Percentiles rank a stretch among this genome's conserved stretches.
phyloP scores from a whole-genome alignment of 495 filamentous ascomycete genomes.

The Talaromyces trachyspermus region DNA sequence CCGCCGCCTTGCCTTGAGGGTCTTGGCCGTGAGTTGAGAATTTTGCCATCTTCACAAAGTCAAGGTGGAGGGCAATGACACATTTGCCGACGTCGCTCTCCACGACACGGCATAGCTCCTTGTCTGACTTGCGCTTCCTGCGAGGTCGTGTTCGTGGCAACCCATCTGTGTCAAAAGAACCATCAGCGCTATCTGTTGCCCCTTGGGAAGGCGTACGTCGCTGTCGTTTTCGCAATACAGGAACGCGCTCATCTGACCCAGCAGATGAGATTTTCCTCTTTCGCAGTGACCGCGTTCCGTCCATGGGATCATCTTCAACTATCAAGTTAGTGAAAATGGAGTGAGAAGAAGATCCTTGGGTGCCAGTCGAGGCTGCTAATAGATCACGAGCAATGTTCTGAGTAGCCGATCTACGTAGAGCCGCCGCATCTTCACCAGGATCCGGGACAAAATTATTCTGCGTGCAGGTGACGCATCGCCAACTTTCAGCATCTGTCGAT shows the following conservation, averaged over 20 bases:
- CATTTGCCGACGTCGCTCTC: slow-evolving; percentile 36
- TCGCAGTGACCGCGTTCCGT: slow-evolving; percentile 76
- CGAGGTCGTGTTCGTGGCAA: slow-evolving; percentile 29
- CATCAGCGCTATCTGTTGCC: slow-evolving; percentile 16
- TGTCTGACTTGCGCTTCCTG: slow-evolving; percentile 27
- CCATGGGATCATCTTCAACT: slow-evolving; percentile 72
- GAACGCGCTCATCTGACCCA: slow-evolving; percentile 45
- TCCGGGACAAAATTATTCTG: slow-evolving; percentile 55
- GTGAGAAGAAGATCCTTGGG: slow-evolving; percentile 69
- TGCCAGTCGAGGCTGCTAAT: slow-evolving; percentile 62
- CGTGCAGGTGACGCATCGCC: slow-evolving; percentile 76
- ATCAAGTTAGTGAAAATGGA: slow-evolving; percentile 75
- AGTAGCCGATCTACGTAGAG: slow-evolving; percentile 34
- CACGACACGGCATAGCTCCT: slow-evolving; percentile 30
- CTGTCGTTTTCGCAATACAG: slow-evolving; percentile 38
- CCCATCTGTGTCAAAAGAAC: slow-evolving; percentile 10
- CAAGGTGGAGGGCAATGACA: slow-evolving; percentile 52
- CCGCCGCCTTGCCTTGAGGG: slow-evolving; percentile 22
- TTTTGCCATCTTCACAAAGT: slow-evolving; percentile 51
- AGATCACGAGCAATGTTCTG: slow-evolving; percentile 63
- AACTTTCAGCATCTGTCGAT: slow-evolving; percentile 41
- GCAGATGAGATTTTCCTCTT: slow-evolving; percentile 69
- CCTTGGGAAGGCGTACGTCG: slow-evolving; percentile 28
- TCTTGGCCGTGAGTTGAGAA: slow-evolving; percentile 38
- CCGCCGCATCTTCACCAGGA: slow-evolving; percentile 30